A percentile compares a stretch with the other conserved stretches of the same genome.
Conservation (phyloP, 805 yeast genomes). For the Nakazawaea populi region DNA sequence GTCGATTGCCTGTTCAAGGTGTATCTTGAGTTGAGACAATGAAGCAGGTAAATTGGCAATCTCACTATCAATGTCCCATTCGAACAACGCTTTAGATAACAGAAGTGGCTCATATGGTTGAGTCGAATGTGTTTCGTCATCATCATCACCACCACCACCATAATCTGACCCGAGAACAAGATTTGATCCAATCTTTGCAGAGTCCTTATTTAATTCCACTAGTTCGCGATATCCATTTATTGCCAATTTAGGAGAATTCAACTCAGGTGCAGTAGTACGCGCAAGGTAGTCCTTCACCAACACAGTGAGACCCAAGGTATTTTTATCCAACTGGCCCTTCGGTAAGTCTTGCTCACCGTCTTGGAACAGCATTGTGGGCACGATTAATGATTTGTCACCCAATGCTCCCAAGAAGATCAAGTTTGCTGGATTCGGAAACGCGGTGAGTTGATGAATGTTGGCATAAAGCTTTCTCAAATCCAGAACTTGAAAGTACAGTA, state of each 20-base stretch:
- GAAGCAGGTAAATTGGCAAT: not conserved
- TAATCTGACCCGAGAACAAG: not conserved
- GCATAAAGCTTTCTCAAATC: slow-evolving; percentile 2
- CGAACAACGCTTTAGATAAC: not conserved
- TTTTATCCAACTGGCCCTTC: not conserved
- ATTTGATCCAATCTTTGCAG: not conserved
- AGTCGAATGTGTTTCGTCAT: not conserved
- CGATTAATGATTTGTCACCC: not conserved
- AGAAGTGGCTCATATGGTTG: not conserved
- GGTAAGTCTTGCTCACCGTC: slow-evolving; percentile 5
- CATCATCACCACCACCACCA: not conserved
- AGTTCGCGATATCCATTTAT: not conserved
- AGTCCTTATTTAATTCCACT: not conserved
- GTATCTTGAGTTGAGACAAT: not conserved
- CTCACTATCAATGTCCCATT: not conserved
- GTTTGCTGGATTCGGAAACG: not conserved
- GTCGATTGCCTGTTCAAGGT: not conserved
- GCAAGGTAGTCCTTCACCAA: not conserved
- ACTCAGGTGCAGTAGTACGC: not conserved
- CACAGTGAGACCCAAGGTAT: not conserved
- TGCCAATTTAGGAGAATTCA: too few species aligned
- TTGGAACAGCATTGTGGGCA: not conserved
- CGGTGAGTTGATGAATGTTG: not conserved
- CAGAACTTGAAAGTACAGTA: not conserved
- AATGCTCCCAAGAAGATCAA: slow-evolving; percentile 2